Conservation (phyloP, 768 basidiomycete genomes). For the Porpolomopsis calyptriformis region DNA sequence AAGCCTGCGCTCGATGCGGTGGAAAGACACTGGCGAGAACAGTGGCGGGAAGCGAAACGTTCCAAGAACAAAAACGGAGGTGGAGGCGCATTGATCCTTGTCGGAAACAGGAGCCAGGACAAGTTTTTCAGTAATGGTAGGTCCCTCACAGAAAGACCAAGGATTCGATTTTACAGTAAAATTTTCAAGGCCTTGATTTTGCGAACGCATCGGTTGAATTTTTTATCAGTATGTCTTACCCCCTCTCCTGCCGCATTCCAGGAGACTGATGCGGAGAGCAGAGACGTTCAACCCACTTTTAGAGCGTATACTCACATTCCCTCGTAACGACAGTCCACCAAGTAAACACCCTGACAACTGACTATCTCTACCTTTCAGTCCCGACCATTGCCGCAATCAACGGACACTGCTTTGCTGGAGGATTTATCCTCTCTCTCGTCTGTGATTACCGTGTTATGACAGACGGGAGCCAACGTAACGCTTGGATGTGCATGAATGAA, state of each 20-base stretch:
- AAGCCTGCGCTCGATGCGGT: slow-evolving; percentile 64
- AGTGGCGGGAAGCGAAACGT: slow-evolving; percentile 34
- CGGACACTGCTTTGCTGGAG: slow-evolving; percentile 81
- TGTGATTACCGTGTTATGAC: slow-evolving; percentile 91
- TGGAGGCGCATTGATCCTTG: slow-evolving; percentile 64
- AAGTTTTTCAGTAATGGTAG: slow-evolving; percentile 85
- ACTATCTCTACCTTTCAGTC: slow-evolving; percentile 32
- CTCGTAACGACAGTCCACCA: slow-evolving; percentile 38
- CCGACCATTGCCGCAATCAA: slow-evolving; percentile 74
- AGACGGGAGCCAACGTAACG: slow-evolving; percentile 62
- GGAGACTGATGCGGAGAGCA: slow-evolving; percentile 20
- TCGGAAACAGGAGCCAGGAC: slow-evolving; percentile 64
- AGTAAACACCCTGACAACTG: neutral
- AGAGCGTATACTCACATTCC: slow-evolving; percentile 59
- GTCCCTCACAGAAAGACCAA: slow-evolving; percentile 5
- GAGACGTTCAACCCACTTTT: slow-evolving; percentile 69
- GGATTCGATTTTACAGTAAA: neutral
- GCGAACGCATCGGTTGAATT: slow-evolving; percentile 41
- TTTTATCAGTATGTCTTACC: slow-evolving; percentile 44
- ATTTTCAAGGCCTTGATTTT: slow-evolving; percentile 50
- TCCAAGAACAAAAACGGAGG: slow-evolving; percentile 41
- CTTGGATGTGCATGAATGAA: slow-evolving; percentile 93
- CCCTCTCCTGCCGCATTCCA: slow-evolving; percentile 2
- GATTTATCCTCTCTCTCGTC: slow-evolving; percentile 63
- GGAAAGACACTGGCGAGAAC: slow-evolving; percentile 59